These are phyloP conservation scores for Zasmidium citrigriseum DNA, from an alignment of 2,329 filamentous ascomycete species.

Conservation along the genomic window DNA sequence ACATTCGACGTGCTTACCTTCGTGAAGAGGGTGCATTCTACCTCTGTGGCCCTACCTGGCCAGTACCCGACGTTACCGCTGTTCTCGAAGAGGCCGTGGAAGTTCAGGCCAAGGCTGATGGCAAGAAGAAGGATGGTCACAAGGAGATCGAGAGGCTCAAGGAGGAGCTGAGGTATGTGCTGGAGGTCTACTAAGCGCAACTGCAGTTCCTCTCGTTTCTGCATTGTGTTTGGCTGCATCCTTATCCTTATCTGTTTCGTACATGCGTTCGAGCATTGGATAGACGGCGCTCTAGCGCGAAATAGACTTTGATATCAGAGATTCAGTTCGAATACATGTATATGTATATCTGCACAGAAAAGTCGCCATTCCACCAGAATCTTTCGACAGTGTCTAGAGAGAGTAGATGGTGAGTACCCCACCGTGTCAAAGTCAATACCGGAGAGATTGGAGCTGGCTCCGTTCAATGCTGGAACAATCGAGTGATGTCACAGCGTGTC, in stretches of 20 bases:
- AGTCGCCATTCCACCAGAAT: too few species aligned
- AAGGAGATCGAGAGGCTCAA: conserved; percentile 97
- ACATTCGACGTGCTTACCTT: conserved; percentile 85
- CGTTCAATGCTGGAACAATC: too few species aligned
- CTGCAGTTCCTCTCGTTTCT: too few species aligned
- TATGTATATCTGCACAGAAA: background rate
- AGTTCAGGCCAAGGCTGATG: conserved; percentile 64
- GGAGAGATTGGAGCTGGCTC: too few species aligned
- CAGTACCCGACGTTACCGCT: conserved; percentile 91
- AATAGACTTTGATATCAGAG: background rate
- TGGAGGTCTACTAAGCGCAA: conserved; percentile 79
- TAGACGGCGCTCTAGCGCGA: background rate
- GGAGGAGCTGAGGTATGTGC: conserved; percentile 89
- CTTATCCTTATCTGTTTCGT: background rate
- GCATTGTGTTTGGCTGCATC: background rate
- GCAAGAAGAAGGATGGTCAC: conserved; percentile 29
- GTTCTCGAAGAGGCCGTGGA: conserved; percentile 92
- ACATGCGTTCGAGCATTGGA: background rate
- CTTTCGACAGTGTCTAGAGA: too few species aligned
- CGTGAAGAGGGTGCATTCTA: conserved; percentile 90
- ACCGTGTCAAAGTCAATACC: background rate
- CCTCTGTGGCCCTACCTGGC: conserved; percentile 97
- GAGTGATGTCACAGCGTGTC: background rate
- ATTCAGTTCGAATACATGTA: background rate
- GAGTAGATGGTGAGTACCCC: too few species aligned